Evolutionary conservation across 495 filamentous ascomycete genomes (phyloP).

Genomic region (Podospora fimiseda): DNA sequence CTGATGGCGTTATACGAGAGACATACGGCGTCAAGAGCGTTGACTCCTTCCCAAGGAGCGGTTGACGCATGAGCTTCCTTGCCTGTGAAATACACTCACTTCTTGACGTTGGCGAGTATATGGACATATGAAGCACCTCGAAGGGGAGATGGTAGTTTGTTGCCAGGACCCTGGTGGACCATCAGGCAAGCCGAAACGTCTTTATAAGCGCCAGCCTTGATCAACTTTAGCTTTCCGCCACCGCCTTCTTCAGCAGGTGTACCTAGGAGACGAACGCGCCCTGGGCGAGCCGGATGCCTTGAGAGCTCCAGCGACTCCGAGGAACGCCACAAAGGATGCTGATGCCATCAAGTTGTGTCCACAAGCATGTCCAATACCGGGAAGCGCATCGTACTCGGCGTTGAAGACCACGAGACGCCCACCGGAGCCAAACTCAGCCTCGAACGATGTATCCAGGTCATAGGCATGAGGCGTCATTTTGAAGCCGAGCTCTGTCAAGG

Average conservation of each 20-base stretch:
- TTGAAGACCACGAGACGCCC: slow-evolving; percentile 51
- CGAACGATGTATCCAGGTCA: slow-evolving; percentile 49
- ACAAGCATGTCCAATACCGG: slow-evolving; percentile 42
- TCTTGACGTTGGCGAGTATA: slow-evolving; percentile 50
- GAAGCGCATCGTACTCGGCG: slow-evolving; percentile 50
- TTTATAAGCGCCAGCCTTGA: slow-evolving; percentile 44
- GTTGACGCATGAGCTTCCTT: slow-evolving; percentile 52
- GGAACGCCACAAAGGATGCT: slow-evolving; percentile 51
- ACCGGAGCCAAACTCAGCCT: slow-evolving; percentile 41
- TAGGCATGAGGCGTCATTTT: slow-evolving; percentile 42
- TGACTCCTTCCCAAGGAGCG: slow-evolving; percentile 59
- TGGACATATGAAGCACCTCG: slow-evolving; percentile 35
- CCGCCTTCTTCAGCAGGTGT: slow-evolving; percentile 64
- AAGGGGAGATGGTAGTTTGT: slow-evolving; percentile 20
- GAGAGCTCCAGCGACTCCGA: slow-evolving; percentile 49
- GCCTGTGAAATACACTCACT: slow-evolving; percentile 38
- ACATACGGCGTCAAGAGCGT: slow-evolving; percentile 58
- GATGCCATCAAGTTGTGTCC: slow-evolving; percentile 66
- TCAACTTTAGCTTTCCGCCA: slow-evolving; percentile 45
- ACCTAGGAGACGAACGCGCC: slow-evolving; percentile 55
- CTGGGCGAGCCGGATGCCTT: slow-evolving; percentile 42
- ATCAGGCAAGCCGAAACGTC: slow-evolving; percentile 46
- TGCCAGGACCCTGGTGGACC: slow-evolving; percentile 45
- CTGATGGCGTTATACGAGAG: slow-evolving; percentile 56
- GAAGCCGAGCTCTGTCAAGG: slow-evolving; percentile 35